Conservation (phyloP, 78 protist species). For the Planoprotostelium fungivorum region DNA sequence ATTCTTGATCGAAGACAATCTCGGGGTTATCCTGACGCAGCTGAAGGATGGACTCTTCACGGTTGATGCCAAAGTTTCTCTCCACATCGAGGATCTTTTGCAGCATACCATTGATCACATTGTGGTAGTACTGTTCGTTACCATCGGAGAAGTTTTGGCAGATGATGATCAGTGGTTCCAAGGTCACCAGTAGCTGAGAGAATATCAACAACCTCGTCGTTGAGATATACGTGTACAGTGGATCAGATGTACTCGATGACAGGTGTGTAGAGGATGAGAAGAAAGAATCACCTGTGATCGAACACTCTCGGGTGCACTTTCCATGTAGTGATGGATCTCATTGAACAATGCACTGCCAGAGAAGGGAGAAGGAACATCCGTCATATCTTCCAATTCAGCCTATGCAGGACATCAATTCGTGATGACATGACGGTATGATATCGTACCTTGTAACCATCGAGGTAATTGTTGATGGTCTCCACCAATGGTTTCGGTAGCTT, state of each 20-base stretch:
- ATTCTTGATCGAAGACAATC: not conserved
- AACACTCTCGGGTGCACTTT: no score
- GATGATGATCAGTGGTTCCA: not conserved
- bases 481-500: constrained; percentile 56
- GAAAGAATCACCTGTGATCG: no score
- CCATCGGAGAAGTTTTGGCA: not conserved
- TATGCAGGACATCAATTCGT: not conserved
- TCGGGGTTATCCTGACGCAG: not conserved
- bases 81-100: not conserved
- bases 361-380: not conserved
- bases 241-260: not conserved
- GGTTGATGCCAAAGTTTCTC: not conserved
- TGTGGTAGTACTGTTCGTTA: not conserved
- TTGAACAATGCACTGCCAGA: constrained; percentile 18
- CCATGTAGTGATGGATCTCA: constrained; percentile 4
- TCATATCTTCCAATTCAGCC: not conserved
- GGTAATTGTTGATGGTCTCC: constrained; percentile 14
- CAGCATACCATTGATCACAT: not conserved
- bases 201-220: not conserved
- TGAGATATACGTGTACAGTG: not conserved
- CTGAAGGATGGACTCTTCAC: not conserved
- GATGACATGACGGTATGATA: not conserved
- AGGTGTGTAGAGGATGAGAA: no score
- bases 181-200: not conserved
- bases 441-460: constrained; percentile 14